phyloP scores from a whole-genome alignment of 352 stramenopile genomes.

The Pythium brassicae region DNA sequence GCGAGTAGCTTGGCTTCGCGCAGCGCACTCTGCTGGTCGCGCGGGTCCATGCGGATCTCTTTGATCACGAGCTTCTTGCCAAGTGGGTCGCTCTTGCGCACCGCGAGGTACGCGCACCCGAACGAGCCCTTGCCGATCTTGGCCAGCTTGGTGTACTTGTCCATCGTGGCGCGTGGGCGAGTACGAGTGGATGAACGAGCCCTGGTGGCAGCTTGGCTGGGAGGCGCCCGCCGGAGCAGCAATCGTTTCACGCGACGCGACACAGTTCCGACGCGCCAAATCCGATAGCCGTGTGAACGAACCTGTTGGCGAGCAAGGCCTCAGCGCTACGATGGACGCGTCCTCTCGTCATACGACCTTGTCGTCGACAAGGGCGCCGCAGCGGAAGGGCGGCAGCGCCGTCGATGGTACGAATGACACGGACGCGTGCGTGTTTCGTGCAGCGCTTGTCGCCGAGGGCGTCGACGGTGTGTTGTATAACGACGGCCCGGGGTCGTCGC shows the following conservation, averaged over 20 bases:
- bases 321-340: not conserved
- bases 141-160: constrained; percentile 73
- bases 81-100: constrained; percentile 27
- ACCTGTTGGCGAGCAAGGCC: no score
- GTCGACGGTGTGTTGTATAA: constrained; percentile 53
- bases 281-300: not conserved
- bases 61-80: constrained; percentile 68
- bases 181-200: no score
- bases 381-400: not conserved
- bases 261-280: not conserved
- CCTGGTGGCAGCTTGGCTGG: no score
- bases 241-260: constrained; percentile 10
- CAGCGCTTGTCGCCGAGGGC: constrained; percentile 17
- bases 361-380: no score
- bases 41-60: constrained; percentile 66
- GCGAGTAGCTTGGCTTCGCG: constrained; percentile 65
- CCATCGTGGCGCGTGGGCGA: constrained; percentile 31
- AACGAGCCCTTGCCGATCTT: constrained; percentile 79
- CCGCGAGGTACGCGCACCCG: constrained; percentile 57
- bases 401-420: not conserved
- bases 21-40: constrained; percentile 49
- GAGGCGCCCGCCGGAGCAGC: not conserved
- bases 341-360: no score
- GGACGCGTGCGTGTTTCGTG: constrained; percentile 18
- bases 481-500: constrained; percentile 9